These are phyloP conservation scores for Colletotrichum sp. DNA, from an alignment of 2,329 filamentous ascomycete genomes.

Conservation along the genomic window DNA sequence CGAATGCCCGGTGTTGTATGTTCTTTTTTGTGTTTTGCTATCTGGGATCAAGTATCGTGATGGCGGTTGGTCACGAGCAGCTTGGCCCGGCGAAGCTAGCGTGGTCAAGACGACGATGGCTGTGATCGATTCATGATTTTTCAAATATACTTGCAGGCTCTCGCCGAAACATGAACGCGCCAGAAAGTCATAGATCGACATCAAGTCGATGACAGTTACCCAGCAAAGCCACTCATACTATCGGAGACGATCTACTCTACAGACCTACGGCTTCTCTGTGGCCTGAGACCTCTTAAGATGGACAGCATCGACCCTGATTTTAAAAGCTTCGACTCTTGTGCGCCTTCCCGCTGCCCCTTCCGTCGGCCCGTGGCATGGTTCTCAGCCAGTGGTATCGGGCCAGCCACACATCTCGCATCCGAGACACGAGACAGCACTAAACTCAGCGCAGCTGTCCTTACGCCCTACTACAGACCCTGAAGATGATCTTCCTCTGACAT, in stretches of 20 bases:
- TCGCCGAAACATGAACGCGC: not conserved
- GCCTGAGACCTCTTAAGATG: not conserved
- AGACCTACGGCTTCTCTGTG: not conserved
- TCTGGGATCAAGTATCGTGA: not conserved
- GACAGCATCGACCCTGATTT: not conserved
- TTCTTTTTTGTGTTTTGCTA: not conserved
- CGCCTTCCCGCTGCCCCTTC: not conserved
- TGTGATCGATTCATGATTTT: not conserved
- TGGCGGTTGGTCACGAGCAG: not conserved
- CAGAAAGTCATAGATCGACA: not conserved
- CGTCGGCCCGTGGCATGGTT: not conserved
- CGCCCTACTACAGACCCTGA: not conserved
- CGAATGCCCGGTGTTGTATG: not conserved
- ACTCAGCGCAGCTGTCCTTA: not conserved
- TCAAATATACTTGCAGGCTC: rapidly evolving
- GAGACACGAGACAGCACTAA: not conserved
- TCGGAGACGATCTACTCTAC: not conserved
- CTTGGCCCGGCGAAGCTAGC: not conserved
- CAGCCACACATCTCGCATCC: not conserved
- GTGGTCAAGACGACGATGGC: not conserved
- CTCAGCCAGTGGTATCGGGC: not conserved
- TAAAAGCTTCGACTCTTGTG: not conserved
- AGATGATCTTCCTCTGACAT: not conserved
- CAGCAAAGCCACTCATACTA: not conserved
- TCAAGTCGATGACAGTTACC: not conserved